These are phyloP conservation scores for Apostasia shenzhenica DNA, from an alignment of 106 monocot genomes.

Conservation along the genomic window DNA sequence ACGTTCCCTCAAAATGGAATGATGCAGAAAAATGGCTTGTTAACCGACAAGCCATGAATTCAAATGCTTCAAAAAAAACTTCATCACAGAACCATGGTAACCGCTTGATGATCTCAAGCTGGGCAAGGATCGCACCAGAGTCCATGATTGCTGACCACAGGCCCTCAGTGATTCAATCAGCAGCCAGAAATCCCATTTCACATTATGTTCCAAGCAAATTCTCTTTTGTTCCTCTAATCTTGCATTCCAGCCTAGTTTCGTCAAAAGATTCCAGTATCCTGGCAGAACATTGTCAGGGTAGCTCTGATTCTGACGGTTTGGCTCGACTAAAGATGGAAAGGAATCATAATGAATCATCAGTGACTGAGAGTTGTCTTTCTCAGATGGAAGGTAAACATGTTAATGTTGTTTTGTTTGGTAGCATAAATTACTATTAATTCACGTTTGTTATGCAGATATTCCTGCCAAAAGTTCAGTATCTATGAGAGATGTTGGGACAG, in stretches of 20 bases:
- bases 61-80: slow-evolving; percentile 42
- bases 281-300: slow-evolving; percentile 3
- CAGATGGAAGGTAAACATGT: slow-evolving; percentile 23
- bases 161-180: slow-evolving; percentile 1
- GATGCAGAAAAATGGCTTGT: slow-evolving; percentile 92
- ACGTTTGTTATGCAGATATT: slow-evolving; percentile 23
- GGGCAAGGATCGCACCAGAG: slow-evolving; percentile 35
- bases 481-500: slow-evolving; percentile 93
- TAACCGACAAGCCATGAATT: slow-evolving; percentile 28
- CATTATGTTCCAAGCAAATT: slow-evolving; percentile 35
- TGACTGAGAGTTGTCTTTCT: slow-evolving; percentile 8
- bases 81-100: slow-evolving; percentile 16
- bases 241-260: slow-evolving; percentile 6
- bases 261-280: slow-evolving; percentile 14
- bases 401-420: not conserved
- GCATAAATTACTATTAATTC: too few species aligned
- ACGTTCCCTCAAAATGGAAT: slow-evolving; percentile 91
- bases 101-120: slow-evolving; percentile 11
- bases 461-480: slow-evolving; percentile 46
- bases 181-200: slow-evolving; percentile 4
- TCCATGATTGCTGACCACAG: slow-evolving; percentile 18
- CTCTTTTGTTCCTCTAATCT: slow-evolving; percentile 28
- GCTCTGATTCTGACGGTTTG: slow-evolving; percentile 6
- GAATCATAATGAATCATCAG: slow-evolving; percentile 12
- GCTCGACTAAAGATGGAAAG: not conserved